These are phyloP conservation scores for Alternaria alternata DNA, from an alignment of 2,329 filamentous ascomycete species.

Conservation along the genomic window DNA sequence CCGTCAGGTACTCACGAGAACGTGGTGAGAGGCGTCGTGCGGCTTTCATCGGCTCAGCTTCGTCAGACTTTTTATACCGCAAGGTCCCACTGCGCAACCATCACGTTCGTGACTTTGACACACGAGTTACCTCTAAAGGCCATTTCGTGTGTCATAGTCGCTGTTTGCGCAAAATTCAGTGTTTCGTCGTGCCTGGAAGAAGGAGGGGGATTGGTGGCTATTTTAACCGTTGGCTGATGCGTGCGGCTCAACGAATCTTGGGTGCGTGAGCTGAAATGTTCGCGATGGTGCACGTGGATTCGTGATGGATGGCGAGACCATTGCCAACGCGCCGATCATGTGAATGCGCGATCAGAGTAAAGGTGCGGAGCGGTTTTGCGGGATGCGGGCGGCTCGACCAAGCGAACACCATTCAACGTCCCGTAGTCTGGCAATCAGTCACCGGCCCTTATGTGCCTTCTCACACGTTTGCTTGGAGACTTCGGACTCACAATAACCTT, in stretches of 20 bases:
- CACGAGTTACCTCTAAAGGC: slow-evolving; percentile 29
- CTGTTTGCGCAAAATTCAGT: slow-evolving; percentile 11
- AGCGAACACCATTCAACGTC: too few species aligned
- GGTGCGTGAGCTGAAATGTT: slow-evolving; percentile 7
- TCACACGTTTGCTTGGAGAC: too few species aligned
- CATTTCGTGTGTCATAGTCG: slow-evolving; percentile 36
- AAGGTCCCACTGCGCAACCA: slow-evolving; percentile 19
- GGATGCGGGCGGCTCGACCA: neutral
- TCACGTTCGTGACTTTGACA: slow-evolving; percentile 26
- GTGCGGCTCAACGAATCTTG: slow-evolving; percentile 23
- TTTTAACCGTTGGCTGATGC: neutral
- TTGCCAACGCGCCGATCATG: neutral
- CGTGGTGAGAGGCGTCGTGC: slow-evolving; percentile 1
- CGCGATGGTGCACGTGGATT: slow-evolving; percentile 16
- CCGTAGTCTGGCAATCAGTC: too few species aligned
- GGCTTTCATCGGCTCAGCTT: slow-evolving; percentile 20
- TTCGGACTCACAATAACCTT: fast-evolving
- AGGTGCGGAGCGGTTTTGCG: neutral
- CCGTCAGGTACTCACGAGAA: slow-evolving; percentile 4
- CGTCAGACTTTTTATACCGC: slow-evolving; percentile 11
- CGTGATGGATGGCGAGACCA: slow-evolving; percentile 1
- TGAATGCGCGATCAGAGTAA: neutral
- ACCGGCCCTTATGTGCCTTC: too few species aligned
- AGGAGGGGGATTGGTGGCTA: slow-evolving; percentile 24
- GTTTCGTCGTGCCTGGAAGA: slow-evolving; percentile 21